Evolutionary conservation across 257 asterid species (phyloP), one percentile per base, ranked within the genome.

Genomic region (Eustoma russellianum): DNA sequence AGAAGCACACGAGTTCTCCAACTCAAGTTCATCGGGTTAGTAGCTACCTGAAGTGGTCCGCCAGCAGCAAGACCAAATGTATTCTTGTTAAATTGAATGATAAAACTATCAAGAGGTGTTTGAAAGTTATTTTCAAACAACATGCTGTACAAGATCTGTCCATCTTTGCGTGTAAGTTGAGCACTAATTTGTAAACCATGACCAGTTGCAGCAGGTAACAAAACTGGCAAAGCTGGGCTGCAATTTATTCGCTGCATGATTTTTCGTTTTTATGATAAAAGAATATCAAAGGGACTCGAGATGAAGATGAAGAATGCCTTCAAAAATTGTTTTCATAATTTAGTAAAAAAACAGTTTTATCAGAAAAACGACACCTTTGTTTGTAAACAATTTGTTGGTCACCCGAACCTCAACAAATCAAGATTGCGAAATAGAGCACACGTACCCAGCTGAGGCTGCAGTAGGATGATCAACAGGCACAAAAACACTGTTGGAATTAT

Each of bases 61-160:
- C 79, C 83, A 58, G 97, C 91, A 17, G 97, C 93, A 57, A 92
- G 93, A 59, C 99, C 99, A 72, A 92, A 85, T 24, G 99, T 81
- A 71, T 88, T 91, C 82, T 88, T 92, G 83, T 92, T 92, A 70
- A 92, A 92, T 74, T 92, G 99, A 74, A 92, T 88, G 97, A 92
- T 83, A 58, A 92, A 92, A 34, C 99, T 95, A 68, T 92, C 99
- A 59, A 92, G 91, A 28, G 94, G 75, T 61, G 60, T 48, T 72
- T 81, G 86, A 50, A 94, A 55, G 74, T 79, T 77, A 76, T 92
- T 92, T 79, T 85, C 94, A 62, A 92, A 82, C 62, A 83, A 52
- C 99, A 92, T 88, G 87, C 81, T 83, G 79, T 92, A 92, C 62
- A 83, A 88, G 71, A 92, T 61, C 72, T 88, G 94, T 48, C 93